Evolutionary conservation across 257 asterid genomes (phyloP).

Genomic region (Nyctanthes arbortristis): DNA sequence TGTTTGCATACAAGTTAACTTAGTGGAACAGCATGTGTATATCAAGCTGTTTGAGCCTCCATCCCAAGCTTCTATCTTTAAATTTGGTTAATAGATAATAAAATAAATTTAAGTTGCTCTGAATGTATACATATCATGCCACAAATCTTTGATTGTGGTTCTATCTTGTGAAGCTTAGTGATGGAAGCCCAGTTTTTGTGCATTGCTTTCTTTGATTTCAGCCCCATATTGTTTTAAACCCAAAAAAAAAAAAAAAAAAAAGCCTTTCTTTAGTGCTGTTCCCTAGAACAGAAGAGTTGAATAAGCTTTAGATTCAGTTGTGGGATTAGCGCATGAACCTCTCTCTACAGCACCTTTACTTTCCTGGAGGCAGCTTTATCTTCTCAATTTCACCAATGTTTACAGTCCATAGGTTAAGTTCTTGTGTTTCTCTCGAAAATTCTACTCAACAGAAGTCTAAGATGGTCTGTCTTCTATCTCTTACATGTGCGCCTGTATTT

Average conservation of each 20-base stretch:
- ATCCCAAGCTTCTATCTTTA: neutral
- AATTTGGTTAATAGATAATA: neutral
- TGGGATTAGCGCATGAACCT: neutral
- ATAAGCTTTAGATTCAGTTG: neutral
- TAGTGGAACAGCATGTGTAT: neutral
- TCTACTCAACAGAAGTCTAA: neutral
- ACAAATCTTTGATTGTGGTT: neutral
- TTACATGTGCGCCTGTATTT: neutral
- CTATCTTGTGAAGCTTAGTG: neutral
- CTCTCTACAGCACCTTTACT: neutral
- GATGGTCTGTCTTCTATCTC: neutral
- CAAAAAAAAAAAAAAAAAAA: neutral
- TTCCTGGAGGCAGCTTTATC: neutral
- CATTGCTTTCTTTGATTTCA: neutral
- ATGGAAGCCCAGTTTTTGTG: neutral
- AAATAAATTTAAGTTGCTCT: neutral
- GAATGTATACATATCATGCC: neutral
- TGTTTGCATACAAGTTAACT: neutral
- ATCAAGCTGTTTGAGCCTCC: neutral
- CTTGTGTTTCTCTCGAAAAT: neutral
- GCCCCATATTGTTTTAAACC: neutral
- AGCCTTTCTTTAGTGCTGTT: too few relatives aligned
- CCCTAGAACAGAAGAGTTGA: neutral
- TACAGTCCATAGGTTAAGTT: neutral
- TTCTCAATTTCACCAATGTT: neutral